Evolutionary conservation across 139 green algal species (phyloP), one percentile per base, ranked within the genome.

Genomic region (Nannochloris sp.): DNA sequence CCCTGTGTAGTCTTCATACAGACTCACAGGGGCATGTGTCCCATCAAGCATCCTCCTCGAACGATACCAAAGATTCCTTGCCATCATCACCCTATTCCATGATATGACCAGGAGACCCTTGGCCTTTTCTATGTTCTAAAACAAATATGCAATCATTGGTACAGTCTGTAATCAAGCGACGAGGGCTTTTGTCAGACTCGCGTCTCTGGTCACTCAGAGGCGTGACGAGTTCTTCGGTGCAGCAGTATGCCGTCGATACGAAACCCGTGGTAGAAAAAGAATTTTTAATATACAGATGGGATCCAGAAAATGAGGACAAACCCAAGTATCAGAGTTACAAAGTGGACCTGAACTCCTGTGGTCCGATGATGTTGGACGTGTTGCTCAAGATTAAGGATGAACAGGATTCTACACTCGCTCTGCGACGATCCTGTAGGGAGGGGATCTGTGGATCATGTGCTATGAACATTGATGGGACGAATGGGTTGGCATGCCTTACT

Each of bases 321-420:
- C 93, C 93, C 8, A 76, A 76, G 29, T 96, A 97, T 66, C 63
- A 91, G 43, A 89, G 73, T 1, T 99, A 98, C 73, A 88, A 92
- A 61, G 77, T 96, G 1, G 92, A 98, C 74, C 85, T 94, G 62
- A 96, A 95, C 77, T 61, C 55, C 65, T 81, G 89, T 66, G 91
- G 93, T 0, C 93, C 93, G 31, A 99, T 99, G 93, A 96, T 98
- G 85, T 81, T 99, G 59, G 93, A 99, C 60, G 90, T 96, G 50
- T 82, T 99, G 33, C 75, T 99, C 29, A 98, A 98, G 72, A 96
- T 99, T 73, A 98, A 99, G 75, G 93, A 98, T 69, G 93, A 98
- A 72, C 81, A 94, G 74, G 92, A 99, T 71, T 78, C 82, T 20
- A 87, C 80, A 16, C 77, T 99, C 4, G 78, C 85, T 12, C 84